phyloP scores from a whole-genome alignment of 257 asterid species.

The Schizonepeta tenuifolia region DNA sequence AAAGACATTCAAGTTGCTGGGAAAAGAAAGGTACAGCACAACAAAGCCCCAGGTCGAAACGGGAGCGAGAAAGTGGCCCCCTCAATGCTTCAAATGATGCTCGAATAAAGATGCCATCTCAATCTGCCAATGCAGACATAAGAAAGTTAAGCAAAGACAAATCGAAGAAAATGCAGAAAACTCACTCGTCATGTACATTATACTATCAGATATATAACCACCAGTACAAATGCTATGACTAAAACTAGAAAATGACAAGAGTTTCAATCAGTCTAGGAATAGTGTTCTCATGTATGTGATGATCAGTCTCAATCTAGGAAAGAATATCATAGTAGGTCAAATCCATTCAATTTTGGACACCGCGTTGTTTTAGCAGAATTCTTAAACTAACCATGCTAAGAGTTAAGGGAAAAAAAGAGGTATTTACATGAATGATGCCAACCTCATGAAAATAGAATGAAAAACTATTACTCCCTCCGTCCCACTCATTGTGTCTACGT shows the following conservation, averaged over 20 bases:
- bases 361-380: not conserved
- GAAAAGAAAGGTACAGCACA: constrained; percentile 28
- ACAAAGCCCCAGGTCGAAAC: constrained; percentile 5
- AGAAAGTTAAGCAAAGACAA: not conserved
- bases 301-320: not conserved
- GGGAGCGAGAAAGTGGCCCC: not conserved
- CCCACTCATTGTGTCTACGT: no score
- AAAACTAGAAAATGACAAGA: not conserved
- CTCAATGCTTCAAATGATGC: constrained; percentile 69
- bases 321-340: not conserved
- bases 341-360: not conserved
- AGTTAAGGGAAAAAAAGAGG: not conserved
- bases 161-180: not conserved
- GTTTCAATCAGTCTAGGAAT: not conserved
- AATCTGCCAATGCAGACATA: constrained; percentile 57
- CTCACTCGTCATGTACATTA: not conserved
- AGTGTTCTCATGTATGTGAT: not conserved
- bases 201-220: not conserved
- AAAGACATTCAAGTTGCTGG: constrained; percentile 7
- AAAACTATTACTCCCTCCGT: not conserved
- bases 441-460: not conserved
- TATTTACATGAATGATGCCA: not conserved
- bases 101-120: constrained; percentile 93
- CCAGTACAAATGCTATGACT: not conserved
- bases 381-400: not conserved